Percentiles rank a stretch among this genome's conserved stretches.
Evolutionary conservation across 352 stramenopile genomes (phyloP).

Genomic region (Pythium oligandrum): DNA sequence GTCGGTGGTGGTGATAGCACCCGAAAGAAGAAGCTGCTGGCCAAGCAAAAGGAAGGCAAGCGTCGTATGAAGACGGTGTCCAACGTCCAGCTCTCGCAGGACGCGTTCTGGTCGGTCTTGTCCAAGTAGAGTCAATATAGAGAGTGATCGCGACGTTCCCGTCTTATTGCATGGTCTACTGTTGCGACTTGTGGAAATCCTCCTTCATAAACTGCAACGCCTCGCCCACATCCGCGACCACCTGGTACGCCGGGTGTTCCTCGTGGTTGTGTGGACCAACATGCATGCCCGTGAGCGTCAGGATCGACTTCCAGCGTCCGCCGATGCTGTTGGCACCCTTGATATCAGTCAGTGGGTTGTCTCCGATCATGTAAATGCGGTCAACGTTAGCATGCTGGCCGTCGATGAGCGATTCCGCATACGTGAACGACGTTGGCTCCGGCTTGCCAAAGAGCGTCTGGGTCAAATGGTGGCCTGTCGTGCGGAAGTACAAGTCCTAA

Average conservation of each 20-base stretch:
- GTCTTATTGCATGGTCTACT: neutral
- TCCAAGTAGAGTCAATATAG: slow-evolving; percentile 48
- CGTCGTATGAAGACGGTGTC: slow-evolving; percentile 95
- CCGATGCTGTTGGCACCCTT: slow-evolving; percentile 69
- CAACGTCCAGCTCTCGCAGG: slow-evolving; percentile 96
- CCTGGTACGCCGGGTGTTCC: slow-evolving; percentile 54
- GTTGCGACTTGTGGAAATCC: slow-evolving; percentile 39
- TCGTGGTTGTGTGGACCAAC: slow-evolving; percentile 59
- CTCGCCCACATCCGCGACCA: slow-evolving; percentile 64
- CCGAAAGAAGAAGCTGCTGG: slow-evolving; percentile 98
- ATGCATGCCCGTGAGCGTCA: slow-evolving; percentile 84
- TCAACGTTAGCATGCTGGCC: slow-evolving; percentile 57
- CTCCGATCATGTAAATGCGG: slow-evolving; percentile 84
- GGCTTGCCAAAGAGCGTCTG: slow-evolving; percentile 81
- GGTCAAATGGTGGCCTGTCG: slow-evolving; percentile 66
- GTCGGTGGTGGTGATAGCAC: slow-evolving; percentile 96
- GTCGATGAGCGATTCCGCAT: slow-evolving; percentile 74
- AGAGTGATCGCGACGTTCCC: neutral
- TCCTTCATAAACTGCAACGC: slow-evolving; percentile 75
- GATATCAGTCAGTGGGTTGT: slow-evolving; percentile 83
- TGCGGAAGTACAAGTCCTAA: slow-evolving; percentile 69
- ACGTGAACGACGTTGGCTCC: slow-evolving; percentile 67
- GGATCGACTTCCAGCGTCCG: slow-evolving; percentile 77
- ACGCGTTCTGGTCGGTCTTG: slow-evolving; percentile 98
- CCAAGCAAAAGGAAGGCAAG: slow-evolving; percentile 99